Percentiles rank a stretch among this genome's conserved stretches.
Conservation (phyloP, 108 stramenopile species). For the Cyclotella baltica region DNA sequence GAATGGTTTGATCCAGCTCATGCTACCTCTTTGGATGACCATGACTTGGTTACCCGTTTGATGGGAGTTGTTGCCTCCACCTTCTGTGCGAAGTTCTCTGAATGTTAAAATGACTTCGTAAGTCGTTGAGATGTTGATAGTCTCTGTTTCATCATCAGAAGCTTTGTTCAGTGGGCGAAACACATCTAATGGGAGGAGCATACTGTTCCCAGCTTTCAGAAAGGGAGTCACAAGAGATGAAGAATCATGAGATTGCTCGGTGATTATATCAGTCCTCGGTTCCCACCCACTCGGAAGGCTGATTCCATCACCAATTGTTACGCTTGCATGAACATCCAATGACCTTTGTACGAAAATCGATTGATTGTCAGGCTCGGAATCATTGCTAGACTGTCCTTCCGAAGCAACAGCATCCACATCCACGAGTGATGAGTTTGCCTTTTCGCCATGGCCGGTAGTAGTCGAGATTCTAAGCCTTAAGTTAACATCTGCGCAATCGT, state of each 20-base stretch:
- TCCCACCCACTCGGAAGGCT: constrained; percentile 73
- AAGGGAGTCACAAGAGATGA: constrained; percentile 29
- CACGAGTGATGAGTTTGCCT: constrained; percentile 1
- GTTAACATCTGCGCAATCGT: constrained; percentile 67
- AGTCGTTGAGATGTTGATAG: constrained; percentile 16
- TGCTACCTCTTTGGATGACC: constrained; percentile 54
- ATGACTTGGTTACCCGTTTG: constrained; percentile 59
- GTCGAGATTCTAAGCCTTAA: constrained; percentile 51
- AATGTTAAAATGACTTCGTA: constrained; percentile 34
- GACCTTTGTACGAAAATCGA: constrained; percentile 47
- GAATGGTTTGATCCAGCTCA: constrained; percentile 74
- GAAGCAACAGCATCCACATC: too few relatives aligned
- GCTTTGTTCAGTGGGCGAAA: constrained; percentile 60
- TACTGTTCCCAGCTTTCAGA: constrained; percentile 54
- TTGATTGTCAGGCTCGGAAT: constrained; percentile 14
- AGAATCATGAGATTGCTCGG: constrained; percentile 29
- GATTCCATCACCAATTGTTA: constrained; percentile 51
- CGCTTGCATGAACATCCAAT: constrained; percentile 35
- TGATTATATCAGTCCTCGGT: constrained; percentile 39
- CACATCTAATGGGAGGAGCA: constrained; percentile 67
- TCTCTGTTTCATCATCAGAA: constrained; percentile 15
- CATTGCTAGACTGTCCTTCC: constrained; percentile 6
- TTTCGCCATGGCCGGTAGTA: constrained; percentile 30
- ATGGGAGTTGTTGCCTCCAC: constrained; percentile 6
- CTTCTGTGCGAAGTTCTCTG: constrained; percentile 35